Evolutionary conservation across 2,329 filamentous ascomycete genomes (phyloP).

Genomic region (Chrysoporthe puriensis): DNA sequence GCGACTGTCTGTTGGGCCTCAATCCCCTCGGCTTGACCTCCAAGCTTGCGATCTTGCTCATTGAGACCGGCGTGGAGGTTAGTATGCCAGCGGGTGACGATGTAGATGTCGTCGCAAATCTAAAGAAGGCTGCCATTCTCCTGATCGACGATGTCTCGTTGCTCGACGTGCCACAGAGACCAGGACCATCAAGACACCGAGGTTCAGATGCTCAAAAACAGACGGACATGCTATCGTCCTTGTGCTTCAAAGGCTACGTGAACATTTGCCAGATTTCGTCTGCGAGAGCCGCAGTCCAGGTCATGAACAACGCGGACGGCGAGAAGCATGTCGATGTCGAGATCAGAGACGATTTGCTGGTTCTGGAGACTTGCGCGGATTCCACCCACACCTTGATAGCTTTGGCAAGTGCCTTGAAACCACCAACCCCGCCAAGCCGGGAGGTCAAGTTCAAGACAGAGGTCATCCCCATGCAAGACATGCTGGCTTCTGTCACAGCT

Average conservation of each 20-base stretch:
- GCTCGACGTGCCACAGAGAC: constrained; percentile 41
- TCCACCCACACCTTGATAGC: constrained; percentile 90
- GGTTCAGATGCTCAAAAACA: constrained; percentile 41
- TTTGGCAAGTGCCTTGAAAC: constrained; percentile 77
- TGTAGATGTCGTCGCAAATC: constrained; percentile 65
- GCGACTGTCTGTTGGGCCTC: constrained; percentile 81
- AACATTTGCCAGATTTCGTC: constrained; percentile 86
- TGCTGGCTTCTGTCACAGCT: constrained; percentile 87
- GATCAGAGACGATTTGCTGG: constrained; percentile 80
- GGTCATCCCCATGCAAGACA: constrained; percentile 81
- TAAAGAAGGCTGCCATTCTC: constrained; percentile 82
- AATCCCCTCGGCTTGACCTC: constrained; percentile 78
- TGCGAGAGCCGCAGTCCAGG: constrained; percentile 68
- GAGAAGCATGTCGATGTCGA: constrained; percentile 77
- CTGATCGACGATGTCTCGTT: constrained; percentile 73
- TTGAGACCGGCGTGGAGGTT: constrained; percentile 74
- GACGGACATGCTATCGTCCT: constrained; percentile 56
- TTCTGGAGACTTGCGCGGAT: constrained; percentile 94
- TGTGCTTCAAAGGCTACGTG: constrained; percentile 75
- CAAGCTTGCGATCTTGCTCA: constrained; percentile 78
- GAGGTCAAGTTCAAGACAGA: constrained; percentile 86
- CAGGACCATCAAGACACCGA: constrained; percentile 44
- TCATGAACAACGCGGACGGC: constrained; percentile 59
- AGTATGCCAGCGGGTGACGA: constrained; percentile 67
- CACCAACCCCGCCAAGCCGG: constrained; percentile 80